Base-by-base conservation (phyloP, 2,329 filamentous ascomycete species). In the Microsporum canis region DNA sequence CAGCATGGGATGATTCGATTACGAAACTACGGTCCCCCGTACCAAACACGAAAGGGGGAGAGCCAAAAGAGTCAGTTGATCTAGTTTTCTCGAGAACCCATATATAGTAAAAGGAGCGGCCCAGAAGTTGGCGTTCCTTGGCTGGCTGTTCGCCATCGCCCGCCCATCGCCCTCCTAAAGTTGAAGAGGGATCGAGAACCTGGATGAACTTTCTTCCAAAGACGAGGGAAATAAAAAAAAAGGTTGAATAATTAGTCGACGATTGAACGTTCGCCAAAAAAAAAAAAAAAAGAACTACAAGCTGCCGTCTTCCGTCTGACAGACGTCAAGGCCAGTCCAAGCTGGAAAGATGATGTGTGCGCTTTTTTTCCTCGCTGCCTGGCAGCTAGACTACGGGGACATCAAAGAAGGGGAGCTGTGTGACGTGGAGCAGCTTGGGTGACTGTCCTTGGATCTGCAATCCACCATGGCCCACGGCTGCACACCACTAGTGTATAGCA, bases 401-500 rank as follows among this genome's bases (percentile, higher is more conserved):
- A 43, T 43, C 39, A 43, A 43, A 43, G 39, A 43, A 31, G 31
- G 23, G 12, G 29, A 36, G 31, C 49, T 36, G 49, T 55, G 49
- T 55, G 49, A 55, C 49, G 49, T 55, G 49, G 49, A 55, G 49
- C 49, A 36, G 12, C n/a, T 34, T 29, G 31, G 10, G 10, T 34
- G 49, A 34, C 49, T 34, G 31, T 36, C 17, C 31, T 31, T 55
- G 49, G 39, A 43, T 43, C 49, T 31, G 49, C 49, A 23, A 55
- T 31, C 49, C 49, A 55, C 49, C 49, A 36, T 17, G 49, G 49
- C 49, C 49, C 31, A 36, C 49, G 31, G 49, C 31, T 55, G 49
- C 49, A 55, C 49, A 55, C 49, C 31, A 55, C 49, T 34, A 55
- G 49, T 55, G 49, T 10, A 55, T 55, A 17, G 49, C 49, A 55